phyloP scores from a whole-genome alignment of 1,139 yeast species.

The Meyerozyma guilliermondii region DNA sequence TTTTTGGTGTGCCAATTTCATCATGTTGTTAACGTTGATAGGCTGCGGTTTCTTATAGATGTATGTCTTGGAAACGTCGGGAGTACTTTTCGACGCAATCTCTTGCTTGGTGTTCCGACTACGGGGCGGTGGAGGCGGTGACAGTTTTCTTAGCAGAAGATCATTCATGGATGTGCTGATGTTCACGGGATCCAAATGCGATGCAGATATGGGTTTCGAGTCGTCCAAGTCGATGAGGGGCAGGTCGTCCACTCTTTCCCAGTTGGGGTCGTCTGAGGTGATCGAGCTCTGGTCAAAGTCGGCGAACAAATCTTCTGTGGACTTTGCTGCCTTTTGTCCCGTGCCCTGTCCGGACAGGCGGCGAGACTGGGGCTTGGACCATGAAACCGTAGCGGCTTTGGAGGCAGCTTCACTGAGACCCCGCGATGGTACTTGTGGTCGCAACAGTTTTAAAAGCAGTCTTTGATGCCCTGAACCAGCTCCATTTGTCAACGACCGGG shows the following conservation, averaged over 20 bases:
- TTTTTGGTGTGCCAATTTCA: slow-evolving; percentile 18
- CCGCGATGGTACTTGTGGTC: slow-evolving; percentile 9
- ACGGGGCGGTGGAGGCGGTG: slow-evolving; percentile 16
- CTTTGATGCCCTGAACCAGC: not conserved
- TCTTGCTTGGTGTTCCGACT: slow-evolving; percentile 4
- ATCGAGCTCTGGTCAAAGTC: slow-evolving; percentile 44
- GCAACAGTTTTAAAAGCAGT: slow-evolving; percentile 1
- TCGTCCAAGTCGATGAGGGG: slow-evolving; percentile 35
- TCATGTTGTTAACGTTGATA: slow-evolving; percentile 28
- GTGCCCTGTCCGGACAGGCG: slow-evolving; percentile 2
- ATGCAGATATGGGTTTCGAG: not conserved
- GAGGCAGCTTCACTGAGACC: slow-evolving; percentile 24
- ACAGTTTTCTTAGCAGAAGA: slow-evolving; percentile 14
- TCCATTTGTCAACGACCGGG: slow-evolving; percentile 10
- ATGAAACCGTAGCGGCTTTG: slow-evolving; percentile 44
- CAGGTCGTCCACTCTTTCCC: slow-evolving; percentile 25
- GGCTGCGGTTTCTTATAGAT: slow-evolving; percentile 40
- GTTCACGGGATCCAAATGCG: slow-evolving; percentile 1
- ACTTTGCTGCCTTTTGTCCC: slow-evolving; percentile 11
- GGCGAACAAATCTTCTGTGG: slow-evolving; percentile 26
- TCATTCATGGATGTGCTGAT: slow-evolving; percentile 16
- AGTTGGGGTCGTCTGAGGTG: slow-evolving; percentile 18
- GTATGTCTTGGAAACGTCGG: slow-evolving; percentile 18
- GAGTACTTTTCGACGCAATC: slow-evolving; percentile 7
- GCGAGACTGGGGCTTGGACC: slow-evolving; percentile 24